A percentile compares a stretch with the other conserved stretches of the same genome.
These are phyloP conservation scores for Trametes elegans DNA, from an alignment of 768 basidiomycete genomes.

Conservation along the genomic window DNA sequence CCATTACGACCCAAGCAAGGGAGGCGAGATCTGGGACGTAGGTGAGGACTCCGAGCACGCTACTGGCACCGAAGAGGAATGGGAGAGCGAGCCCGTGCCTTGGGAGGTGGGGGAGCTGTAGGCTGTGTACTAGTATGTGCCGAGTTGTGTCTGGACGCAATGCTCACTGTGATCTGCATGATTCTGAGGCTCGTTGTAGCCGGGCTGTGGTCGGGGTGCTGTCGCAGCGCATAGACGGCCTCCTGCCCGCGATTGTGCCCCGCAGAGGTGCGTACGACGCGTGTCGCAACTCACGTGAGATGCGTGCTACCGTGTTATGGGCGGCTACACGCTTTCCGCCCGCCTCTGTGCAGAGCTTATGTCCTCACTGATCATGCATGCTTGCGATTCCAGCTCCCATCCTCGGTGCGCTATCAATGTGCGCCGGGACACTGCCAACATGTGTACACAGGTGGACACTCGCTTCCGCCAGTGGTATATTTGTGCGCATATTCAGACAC, in stretches of 20 bases:
- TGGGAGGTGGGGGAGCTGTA: slow-evolving; percentile 81
- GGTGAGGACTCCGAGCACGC: slow-evolving; percentile 41
- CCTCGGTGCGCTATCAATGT: slow-evolving; percentile 13
- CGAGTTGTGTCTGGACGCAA: slow-evolving; percentile 9
- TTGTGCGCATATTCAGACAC: slow-evolving; percentile 1
- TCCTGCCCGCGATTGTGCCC: slow-evolving; percentile 1
- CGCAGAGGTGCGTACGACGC: slow-evolving; percentile 16
- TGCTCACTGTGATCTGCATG: slow-evolving; percentile 17
- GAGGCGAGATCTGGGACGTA: slow-evolving; percentile 53
- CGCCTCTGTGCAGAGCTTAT: slow-evolving; percentile 8
- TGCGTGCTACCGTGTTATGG: slow-evolving; percentile 27
- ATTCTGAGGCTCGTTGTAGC: neutral
- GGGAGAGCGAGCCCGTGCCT: slow-evolving; percentile 81
- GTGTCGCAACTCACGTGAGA: slow-evolving; percentile 25
- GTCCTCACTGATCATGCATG: slow-evolving; percentile 27
- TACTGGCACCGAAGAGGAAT: slow-evolving; percentile 39
- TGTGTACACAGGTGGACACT: slow-evolving; percentile 3
- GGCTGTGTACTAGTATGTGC: slow-evolving; percentile 23
- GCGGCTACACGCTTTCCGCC: slow-evolving; percentile 17
- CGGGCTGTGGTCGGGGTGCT: slow-evolving; percentile 15
- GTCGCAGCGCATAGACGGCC: neutral
- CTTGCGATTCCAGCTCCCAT: slow-evolving; percentile 7
- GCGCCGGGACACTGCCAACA: neutral
- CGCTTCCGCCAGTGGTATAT: slow-evolving; percentile 15
- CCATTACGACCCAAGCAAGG: slow-evolving; percentile 63